Evolutionary conservation across 2,329 filamentous ascomycete species (phyloP), one percentile per base, ranked within the genome.

Genomic region (Aspergillus chevalieri): DNA sequence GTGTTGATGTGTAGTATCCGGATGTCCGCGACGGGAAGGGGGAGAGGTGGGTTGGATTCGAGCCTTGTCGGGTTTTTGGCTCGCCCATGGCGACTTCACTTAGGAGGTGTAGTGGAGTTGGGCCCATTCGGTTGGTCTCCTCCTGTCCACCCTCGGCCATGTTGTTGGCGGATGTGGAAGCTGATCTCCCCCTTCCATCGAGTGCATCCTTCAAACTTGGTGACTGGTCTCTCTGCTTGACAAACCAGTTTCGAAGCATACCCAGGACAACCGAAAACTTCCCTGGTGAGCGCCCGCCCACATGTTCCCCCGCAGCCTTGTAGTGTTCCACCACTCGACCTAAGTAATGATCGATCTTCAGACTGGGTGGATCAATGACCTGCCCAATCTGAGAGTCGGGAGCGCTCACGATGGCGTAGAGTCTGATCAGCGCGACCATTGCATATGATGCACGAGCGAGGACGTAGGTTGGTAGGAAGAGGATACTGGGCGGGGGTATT

Each of bases 381-480:
- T 80, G 79, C n/a, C 82, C 83, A 1, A 91, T 77, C 57, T 85
- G 83, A 14, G 81, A 84, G 38, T 79, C 78, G 0, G 83, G 79
- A 12, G 79, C 77, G 1, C 80, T 79, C 3, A 84, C 82, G 7
- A 83, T 81, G 45, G 86, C 84, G 67, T 85, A 85, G 53, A 90
- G 79, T 66, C 89, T 89, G 64, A 88, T 85, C 34, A 89, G 73
- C 28, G 87, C 81, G 17, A 89, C 83, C 2, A 84, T 78, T 5
- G 82, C 83, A 61, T 88, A 89, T 9, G 85, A 81, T 15, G 88
- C 81, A 24, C 86, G 81, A 14, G 87, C 85, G 58, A 87, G 83
- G 64, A 81, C 82, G 60, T 86, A 84, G 2, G 86, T 84, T 15
- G 87, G 86, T 8, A 89, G 65, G 48, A 78, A 84, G 47, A 83